Base-by-base conservation (phyloP, 2,329 filamentous ascomycete genomes). In the Thielaviopsis ethacetica region DNA sequence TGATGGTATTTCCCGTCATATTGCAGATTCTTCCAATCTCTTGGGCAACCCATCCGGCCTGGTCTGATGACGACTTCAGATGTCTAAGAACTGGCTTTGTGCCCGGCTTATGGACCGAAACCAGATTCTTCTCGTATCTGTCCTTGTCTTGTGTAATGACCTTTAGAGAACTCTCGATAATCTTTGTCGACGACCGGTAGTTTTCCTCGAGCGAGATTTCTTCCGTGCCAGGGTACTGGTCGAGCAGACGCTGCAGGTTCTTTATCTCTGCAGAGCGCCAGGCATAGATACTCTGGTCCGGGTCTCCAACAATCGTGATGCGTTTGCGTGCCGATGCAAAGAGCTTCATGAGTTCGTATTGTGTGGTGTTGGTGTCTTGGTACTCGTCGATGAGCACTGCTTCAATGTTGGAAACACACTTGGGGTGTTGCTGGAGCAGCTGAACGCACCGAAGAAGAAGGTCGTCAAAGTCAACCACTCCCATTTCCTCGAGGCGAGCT, bases 221-320 rank as follows among this genome's bases (percentile, higher is more conserved):
- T 4, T 89, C 79, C 0, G 90, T 93, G 26, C 85, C 79, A 0
- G 84, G 84, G 66, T 86, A 96, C 61, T 88, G 83, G 50, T 75
- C 75, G 57, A 89, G 80, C 75, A 98, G 83, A 2, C 86, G 82
- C 63, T 81, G 80, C 54, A 97, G 76, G 65, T 97, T 98, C 68
- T 85, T 85, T 64, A 91, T 88, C 69, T 98, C 91, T 10, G 93
- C 91, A 7, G 89, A 91, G 21, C 91, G 84, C 77, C 94, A 98
- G 21, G 91, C 88, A 68, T 97, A 98, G 60, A 98, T 98, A 68
- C 91, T 96, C 70, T 98, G 91, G 68, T 98, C 93, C 0, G 93
- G 91, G 68, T 98, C 91, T 38, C 91, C 93, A 4, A 98, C 93
- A 61, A 96, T 88, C 0, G 91, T 97, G 64, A 97, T 91, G n/a